These are phyloP conservation scores for Eudorina sp. DNA, from an alignment of 139 green algal species.

Conservation along the genomic window DNA sequence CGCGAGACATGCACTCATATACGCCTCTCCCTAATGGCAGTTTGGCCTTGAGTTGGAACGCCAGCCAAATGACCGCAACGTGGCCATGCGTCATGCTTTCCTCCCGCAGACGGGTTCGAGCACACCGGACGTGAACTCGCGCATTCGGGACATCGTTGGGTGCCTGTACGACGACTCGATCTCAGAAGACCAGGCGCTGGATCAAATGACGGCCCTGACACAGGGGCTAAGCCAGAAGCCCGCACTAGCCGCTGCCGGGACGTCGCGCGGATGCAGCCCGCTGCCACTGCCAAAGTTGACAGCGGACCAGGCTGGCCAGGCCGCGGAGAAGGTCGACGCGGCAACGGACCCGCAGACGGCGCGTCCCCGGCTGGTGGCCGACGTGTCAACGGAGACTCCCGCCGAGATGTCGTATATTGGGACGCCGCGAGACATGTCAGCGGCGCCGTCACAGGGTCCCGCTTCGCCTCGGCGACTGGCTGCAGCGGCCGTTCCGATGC, in stretches of 20 bases:
- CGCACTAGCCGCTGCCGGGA: not conserved
- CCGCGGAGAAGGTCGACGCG: constrained; percentile 18
- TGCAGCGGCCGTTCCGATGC: not conserved
- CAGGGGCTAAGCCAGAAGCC: not conserved
- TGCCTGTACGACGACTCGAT: constrained; percentile 37
- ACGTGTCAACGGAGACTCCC: constrained; percentile 30
- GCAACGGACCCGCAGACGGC: constrained; percentile 1
- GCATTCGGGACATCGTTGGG: constrained; percentile 11
- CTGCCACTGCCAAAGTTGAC: not conserved
- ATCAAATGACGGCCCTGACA: constrained; percentile 28
- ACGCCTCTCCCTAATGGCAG: too few species aligned
- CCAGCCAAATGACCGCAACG: too few species aligned
- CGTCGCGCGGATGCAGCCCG: constrained; percentile 27
- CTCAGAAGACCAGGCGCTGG: constrained; percentile 28
- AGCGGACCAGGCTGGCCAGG: not conserved
- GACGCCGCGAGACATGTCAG: not conserved
- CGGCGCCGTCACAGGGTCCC: not conserved
- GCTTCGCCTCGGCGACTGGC: not conserved
- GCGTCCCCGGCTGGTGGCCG: not conserved
- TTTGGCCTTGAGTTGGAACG: too few species aligned
- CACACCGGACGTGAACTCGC: not conserved
- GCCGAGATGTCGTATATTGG: constrained; percentile 11
- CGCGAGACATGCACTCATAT: too few species aligned
- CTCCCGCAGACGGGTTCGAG: not conserved
- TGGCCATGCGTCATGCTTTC: too few species aligned